phyloP scores from a whole-genome alignment of 805 yeast species.

The Pichia occidentalis region DNA sequence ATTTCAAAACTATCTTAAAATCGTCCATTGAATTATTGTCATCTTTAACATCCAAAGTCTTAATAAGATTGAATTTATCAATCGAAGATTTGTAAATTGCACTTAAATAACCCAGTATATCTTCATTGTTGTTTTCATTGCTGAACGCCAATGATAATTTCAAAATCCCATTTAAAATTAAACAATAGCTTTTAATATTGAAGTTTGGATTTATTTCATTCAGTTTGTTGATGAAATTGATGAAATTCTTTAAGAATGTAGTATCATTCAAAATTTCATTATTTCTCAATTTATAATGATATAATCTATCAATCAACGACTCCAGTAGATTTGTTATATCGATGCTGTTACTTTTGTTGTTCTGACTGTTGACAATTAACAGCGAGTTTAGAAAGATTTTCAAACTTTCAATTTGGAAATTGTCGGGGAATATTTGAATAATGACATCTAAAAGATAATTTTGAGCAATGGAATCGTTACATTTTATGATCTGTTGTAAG shows the following conservation, averaged over 20 bases:
- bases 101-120: slow-evolving; percentile 54
- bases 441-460: slow-evolving; percentile 86
- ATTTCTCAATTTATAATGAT: slow-evolving; percentile 44
- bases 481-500: slow-evolving; percentile 86
- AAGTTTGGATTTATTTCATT: slow-evolving; percentile 55
- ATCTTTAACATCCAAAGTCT: slow-evolving; percentile 28
- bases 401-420: slow-evolving; percentile 74
- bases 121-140: slow-evolving; percentile 41
- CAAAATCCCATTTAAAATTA: slow-evolving; percentile 59
- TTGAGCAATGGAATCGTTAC: slow-evolving; percentile 88
- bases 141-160: slow-evolving; percentile 53
- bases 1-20: slow-evolving; percentile 33
- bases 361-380: slow-evolving; percentile 53
- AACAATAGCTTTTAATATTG: slow-evolving; percentile 58
- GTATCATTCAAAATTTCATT: slow-evolving; percentile 19
- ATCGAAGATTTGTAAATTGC: slow-evolving; percentile 51
- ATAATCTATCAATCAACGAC: slow-evolving; percentile 66
- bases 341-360: too few relatives aligned
- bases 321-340: slow-evolving; percentile 58
- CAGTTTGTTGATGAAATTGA: slow-evolving; percentile 55
- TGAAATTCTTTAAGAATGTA: slow-evolving; percentile 54
- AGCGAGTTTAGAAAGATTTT: slow-evolving; percentile 60
- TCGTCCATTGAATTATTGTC: slow-evolving; percentile 18
- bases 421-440: slow-evolving; percentile 92
- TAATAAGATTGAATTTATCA: slow-evolving; percentile 28